Evolutionary conservation across 306 rosid genomes (phyloP), one percentile per base, ranked within the genome.

Genomic region (Styphnolobium japonicum): DNA sequence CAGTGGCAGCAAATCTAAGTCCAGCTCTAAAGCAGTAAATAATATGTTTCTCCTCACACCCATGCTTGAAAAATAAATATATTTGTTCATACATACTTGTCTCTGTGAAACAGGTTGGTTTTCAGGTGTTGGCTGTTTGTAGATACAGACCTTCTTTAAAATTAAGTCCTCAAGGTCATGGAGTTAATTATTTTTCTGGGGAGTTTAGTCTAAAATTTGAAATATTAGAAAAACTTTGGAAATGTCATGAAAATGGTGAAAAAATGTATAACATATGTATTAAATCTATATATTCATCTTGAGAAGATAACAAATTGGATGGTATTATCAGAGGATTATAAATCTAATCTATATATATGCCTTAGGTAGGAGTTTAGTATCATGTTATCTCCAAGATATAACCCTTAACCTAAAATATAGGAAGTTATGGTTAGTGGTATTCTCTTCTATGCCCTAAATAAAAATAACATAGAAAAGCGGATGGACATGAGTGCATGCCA

Each of bases 1-100:
- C 72, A 85, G 92, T 12, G 86, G 96, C 89, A 90, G 86, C 90
- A 94, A 85, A 84, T 72, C 94, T 27, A 94, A 92, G 91, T 87
- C 94, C 57, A 87, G 71, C 87, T 66, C 94, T 25, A 94, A 92
- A 87, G 67, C 37, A 75, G 97, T 90, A 87, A 82, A 80, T 64
- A 46, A 75, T 46, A 27, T 12, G 66, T 78, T 83, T 56, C 37
- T 66, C 31, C 70, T 66, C 18, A 29, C 48, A 46, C 64, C 33
- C 56, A 7, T 18, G 4, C 71, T 1, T 71, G 49, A 15, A 19
- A 48, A 25, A 67, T 61, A 73, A 22, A 69, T 73, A 16, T 23
- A 33, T 69, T 53, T 77, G 31, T 79, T 68, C 23, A 22, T n/a
- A 11, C 67, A 73, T 67, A 23, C 71, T 40, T 76, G 43, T 29